Evolutionary conservation across 78 protist genomes (phyloP).

Genomic region (Polysphondylium violaceum): DNA sequence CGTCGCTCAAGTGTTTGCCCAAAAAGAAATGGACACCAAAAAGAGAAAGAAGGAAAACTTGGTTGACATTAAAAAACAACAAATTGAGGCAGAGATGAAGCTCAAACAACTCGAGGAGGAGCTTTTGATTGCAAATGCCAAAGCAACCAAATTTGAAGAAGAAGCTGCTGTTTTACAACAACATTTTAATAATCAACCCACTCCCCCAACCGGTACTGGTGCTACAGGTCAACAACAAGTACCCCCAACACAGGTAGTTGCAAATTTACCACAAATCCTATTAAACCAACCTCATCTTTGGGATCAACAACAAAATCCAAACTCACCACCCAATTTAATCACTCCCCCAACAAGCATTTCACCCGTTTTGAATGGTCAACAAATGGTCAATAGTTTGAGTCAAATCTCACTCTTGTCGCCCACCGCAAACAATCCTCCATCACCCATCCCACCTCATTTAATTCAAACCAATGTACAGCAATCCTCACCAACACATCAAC

Average conservation of each 20-base stretch:
- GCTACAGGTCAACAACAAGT: neutral
- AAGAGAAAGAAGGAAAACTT: slow-evolving; percentile 70
- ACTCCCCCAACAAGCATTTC: slow-evolving; percentile 26
- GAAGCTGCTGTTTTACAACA: slow-evolving; percentile 72
- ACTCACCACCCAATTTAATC: neutral
- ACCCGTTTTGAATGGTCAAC: slow-evolving; percentile 10
- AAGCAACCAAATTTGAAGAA: slow-evolving; percentile 75
- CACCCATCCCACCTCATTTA: slow-evolving; percentile 22
- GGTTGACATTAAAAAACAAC: slow-evolving; percentile 57
- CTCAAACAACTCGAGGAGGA: slow-evolving; percentile 66
- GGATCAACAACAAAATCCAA: slow-evolving; percentile 8
- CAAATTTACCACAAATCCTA: slow-evolving; percentile 17
- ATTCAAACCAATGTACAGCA: neutral
- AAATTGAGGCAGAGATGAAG: slow-evolving; percentile 39
- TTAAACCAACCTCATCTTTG: slow-evolving; percentile 47
- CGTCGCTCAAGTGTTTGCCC: slow-evolving; percentile 67
- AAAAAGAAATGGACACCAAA: slow-evolving; percentile 65
- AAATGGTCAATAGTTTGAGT: slow-evolving; percentile 7
- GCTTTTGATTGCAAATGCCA: slow-evolving; percentile 55
- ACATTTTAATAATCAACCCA: slow-evolving; percentile 10
- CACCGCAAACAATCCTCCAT: neutral
- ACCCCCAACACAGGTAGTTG: neutral
- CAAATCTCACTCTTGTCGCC: slow-evolving; percentile 67
- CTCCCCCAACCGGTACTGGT: neutral
- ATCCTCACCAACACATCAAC: neutral